Conservation (phyloP, 495 filamentous ascomycete species). For the Trichocladium antarcticum region DNA sequence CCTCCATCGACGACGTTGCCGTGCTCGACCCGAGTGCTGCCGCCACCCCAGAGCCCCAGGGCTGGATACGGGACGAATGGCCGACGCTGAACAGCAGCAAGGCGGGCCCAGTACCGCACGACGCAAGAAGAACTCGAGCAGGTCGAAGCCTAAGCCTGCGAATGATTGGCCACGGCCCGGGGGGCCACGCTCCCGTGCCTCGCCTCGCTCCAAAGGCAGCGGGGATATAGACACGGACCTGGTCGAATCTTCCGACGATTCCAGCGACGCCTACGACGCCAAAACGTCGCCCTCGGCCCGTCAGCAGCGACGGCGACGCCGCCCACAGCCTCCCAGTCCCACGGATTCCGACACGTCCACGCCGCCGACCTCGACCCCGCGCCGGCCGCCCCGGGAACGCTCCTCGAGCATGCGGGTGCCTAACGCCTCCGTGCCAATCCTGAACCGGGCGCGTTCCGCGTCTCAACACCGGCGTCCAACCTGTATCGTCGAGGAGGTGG, state of each 20-base stretch:
- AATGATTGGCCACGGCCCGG: conserved; percentile 33
- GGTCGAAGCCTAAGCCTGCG: conserved; percentile 23
- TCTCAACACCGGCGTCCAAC: conserved; percentile 20
- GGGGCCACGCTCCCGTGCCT: conserved; percentile 28
- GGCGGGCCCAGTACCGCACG: conserved; percentile 26
- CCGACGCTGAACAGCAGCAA: conserved; percentile 23
- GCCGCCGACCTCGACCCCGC: conserved; percentile 6
- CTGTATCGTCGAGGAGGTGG: conserved; percentile 18
- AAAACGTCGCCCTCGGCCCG: conserved; percentile 18
- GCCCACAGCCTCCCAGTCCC: conserved; percentile 9
- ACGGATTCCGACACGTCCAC: conserved; percentile 8
- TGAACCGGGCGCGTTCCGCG: conserved; percentile 12
- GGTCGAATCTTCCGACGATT: conserved; percentile 13
- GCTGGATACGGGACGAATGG: conserved; percentile 37
- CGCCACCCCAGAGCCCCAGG: conserved; percentile 14
- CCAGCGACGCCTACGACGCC: conserved; percentile 15
- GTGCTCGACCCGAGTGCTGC: conserved; percentile 6
- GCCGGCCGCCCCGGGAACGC: conserved; percentile 3
- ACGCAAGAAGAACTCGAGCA: conserved; percentile 28
- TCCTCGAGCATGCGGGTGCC: conserved; percentile 21
- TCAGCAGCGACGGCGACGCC: conserved; percentile 15
- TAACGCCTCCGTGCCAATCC: conserved; percentile 19
- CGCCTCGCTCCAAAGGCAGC: conserved; percentile 30
- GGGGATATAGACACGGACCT: conserved; percentile 26
- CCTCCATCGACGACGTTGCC: not conserved